Base-by-base conservation (phyloP, 148 eudicot species). In the Talinum fruticosum region DNA sequence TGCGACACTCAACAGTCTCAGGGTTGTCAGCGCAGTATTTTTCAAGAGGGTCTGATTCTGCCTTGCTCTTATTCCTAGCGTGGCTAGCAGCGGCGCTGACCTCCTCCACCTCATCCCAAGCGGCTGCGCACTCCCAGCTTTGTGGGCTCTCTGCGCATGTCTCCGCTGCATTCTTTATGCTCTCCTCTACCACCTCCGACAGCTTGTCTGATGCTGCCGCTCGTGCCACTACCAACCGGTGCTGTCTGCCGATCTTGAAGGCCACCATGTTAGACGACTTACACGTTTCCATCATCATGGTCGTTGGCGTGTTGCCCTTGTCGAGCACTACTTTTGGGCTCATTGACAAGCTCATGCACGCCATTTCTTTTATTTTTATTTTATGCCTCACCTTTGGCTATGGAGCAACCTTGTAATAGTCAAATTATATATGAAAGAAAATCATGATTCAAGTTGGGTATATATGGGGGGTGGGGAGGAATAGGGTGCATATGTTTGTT, bases 81-180 rank as follows among this genome's bases (percentile, higher is more conserved):
- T 94, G 98, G 84, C 98, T 90, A 16, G 89, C 94, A 5, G 97
- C 97, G 23, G 97, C 94, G 73, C 94, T 90, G 57, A 90, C 86
- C 87, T 93, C 98, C 87, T 93, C 98, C 79, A 93, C 98, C 83
- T 88, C 97, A 57, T 93, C 98, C 98, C 98, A 93, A 3, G 98
- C 94, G 0, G 98, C 97, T 32, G 78, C 91, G 29, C 98, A 94
- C 87, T 92, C 98, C 8, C 98, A 94, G 86, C 92, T 89, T 10
- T 66, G 83, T 0, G 97, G 88, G 80, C 87, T 88, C 2, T 76
- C 97, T 1, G 90, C 23, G 76, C 98, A 94, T 8, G 87, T 73
- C 87, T 90, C 96, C 83, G 90, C 78, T 0, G 98, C 98, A 1
- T 51, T 34, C 87, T 94, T 89, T 53, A 94, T 81, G 86, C 98